Conservation (phyloP, 352 stramenopile species). For the Saprolegnia parasitica region DNA sequence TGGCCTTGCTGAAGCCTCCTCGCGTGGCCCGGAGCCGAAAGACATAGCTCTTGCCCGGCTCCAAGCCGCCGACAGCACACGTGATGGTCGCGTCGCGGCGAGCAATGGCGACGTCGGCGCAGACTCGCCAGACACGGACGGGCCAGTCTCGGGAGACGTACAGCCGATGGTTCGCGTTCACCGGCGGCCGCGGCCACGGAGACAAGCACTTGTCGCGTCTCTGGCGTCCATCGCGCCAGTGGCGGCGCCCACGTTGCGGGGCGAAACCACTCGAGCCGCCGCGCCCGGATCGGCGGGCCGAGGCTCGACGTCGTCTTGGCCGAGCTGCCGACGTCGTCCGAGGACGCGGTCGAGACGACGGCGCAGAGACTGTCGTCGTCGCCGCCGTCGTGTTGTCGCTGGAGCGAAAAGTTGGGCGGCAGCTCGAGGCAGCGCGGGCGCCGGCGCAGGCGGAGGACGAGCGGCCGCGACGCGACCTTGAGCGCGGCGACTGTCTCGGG, state of each 20-base stretch:
- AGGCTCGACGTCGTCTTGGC: neutral
- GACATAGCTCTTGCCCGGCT: conserved; percentile 6
- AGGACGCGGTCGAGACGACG: neutral
- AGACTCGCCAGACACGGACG: conserved; percentile 13
- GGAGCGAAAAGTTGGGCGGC: conserved; percentile 6
- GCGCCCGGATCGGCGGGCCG: too few species aligned
- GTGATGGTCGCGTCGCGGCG: neutral
- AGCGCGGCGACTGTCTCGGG: neutral
- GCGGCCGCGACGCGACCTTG: conserved; percentile 15
- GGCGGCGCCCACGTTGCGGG: neutral
- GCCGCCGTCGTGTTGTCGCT: neutral
- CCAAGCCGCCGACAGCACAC: conserved; percentile 1
- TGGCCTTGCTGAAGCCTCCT: conserved; percentile 13
- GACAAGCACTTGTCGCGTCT: neutral
- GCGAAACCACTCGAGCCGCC: neutral
- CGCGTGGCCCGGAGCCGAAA: conserved; percentile 7
- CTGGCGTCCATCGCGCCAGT: neutral
- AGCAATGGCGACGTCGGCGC: neutral
- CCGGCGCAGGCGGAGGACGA: conserved; percentile 7
- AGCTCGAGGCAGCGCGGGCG: conserved; percentile 1
- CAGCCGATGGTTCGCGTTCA: neutral
- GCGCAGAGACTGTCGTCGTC: conserved; percentile 8
- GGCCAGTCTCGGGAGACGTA: conserved; percentile 17
- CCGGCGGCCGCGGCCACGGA: neutral
- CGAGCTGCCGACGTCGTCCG: neutral